phyloP scores from a whole-genome alignment of 805 yeast species.

The Cyberlindnera meyerae region DNA sequence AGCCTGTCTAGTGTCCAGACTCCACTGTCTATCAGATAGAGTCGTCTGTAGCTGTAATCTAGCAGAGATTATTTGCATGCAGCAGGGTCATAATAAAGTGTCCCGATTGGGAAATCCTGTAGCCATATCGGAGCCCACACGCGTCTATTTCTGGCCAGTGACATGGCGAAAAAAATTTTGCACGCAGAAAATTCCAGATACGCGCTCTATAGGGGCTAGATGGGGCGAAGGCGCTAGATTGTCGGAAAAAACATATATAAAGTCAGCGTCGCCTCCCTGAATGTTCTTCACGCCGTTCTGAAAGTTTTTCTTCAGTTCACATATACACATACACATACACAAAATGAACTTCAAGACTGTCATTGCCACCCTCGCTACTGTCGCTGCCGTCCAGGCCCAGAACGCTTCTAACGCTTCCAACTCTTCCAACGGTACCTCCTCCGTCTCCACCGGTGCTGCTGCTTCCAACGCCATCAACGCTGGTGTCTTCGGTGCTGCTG shows the following conservation, averaged over 20 bases:
- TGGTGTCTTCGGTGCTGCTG: constrained; percentile 77
- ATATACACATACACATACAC: constrained; percentile 13
- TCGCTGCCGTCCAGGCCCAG: constrained; percentile 64
- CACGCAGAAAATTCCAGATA: constrained; percentile 13
- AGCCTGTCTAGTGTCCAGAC: too few species aligned
- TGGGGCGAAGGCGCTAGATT: constrained; percentile 9
- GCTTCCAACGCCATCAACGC: constrained; percentile 56
- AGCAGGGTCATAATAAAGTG: background rate
- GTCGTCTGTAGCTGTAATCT: too few species aligned
- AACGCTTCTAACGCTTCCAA: constrained; percentile 32
- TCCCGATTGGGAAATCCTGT: constrained; percentile 2
- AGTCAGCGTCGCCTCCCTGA: constrained; percentile 2
- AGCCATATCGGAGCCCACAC: constrained; percentile 11
- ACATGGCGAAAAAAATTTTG: constrained; percentile 3
- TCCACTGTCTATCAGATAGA: too few species aligned
- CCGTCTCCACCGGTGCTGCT: constrained; percentile 46
- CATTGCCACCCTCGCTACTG: constrained; percentile 65
- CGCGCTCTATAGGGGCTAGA: constrained; percentile 2
- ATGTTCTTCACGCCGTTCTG: background rate
- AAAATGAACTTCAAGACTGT: constrained; percentile 71
- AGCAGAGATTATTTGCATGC: too few species aligned
- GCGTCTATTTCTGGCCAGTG: constrained; percentile 5
- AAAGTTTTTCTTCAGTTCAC: constrained; percentile 4
- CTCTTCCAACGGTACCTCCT: constrained; percentile 39
- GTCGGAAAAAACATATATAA: constrained; percentile 10